Base-by-base conservation (phyloP, 805 yeast genomes). In the Isabelozyma gotoi region DNA sequence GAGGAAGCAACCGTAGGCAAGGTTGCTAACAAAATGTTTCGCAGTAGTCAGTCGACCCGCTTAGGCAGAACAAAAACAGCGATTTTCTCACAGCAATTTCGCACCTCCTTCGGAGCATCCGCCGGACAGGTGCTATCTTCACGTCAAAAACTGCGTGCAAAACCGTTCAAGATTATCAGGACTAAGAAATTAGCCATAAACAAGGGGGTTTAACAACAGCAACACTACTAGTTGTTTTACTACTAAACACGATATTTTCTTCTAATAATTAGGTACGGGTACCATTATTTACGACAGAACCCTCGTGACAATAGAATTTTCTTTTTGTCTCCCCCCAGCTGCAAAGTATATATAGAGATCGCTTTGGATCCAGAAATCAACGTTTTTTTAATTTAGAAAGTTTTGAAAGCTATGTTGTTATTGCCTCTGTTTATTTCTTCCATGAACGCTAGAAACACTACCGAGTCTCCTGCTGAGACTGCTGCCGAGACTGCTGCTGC, bases 401-500 rank as follows among this genome's bases (percentile, higher is more conserved):
- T 24, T n/a, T 24, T 24, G 7, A 7, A 10, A 10, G 29, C 29
- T n/a, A 24, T 24, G 29, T 24, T 24, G 12, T 24, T 24, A n/a
- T 10, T 24, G 8, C 29, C 29, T 24, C 29, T 10, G 12, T 24
- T 24, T 24, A 24, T 24, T 24, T 24, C 29, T 3, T 10, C 17
- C 12, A 32, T 32, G 34, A 32, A 32, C 34, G 34, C 15, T 3
- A 32, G 34, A 32, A 32, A 32, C n/a, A 14, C 34, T 32, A 32
- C 34, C 17, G 15, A n/a, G 34, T 32, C 34, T 14, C 15, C 2
- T 14, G 4, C 15, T 11, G 68, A 68, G 52, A 73, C 78, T 0
- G 68, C 83, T 3, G 84, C 77, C 61, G 74, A 73, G 50, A 96
- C 95, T 4, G 82, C 90, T 1, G 73, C 87, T 45, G 76, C 84